Evolutionary conservation across 2,329 filamentous ascomycete species (phyloP).

Genomic region (Fusarium guadeloupense): DNA sequence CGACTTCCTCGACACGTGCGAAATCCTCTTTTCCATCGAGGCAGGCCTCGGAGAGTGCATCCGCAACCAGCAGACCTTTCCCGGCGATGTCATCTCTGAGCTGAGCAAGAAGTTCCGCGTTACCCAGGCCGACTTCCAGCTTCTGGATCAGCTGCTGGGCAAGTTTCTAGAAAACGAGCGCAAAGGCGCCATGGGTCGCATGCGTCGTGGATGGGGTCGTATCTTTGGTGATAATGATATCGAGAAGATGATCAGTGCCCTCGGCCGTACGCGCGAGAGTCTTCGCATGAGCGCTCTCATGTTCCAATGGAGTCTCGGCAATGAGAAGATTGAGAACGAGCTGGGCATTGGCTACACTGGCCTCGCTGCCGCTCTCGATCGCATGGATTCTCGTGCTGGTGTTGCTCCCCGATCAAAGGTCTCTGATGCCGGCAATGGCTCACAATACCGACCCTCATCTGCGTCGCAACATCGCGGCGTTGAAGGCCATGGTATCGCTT

Average conservation of each 20-base stretch:
- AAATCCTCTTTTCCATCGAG: constrained; percentile 74
- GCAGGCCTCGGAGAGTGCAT: constrained; percentile 67
- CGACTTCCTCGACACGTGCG: constrained; percentile 73
- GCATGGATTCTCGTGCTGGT: constrained; percentile 43
- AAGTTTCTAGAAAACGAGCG: constrained; percentile 70
- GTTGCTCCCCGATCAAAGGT: constrained; percentile 31
- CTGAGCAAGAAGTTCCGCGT: constrained; percentile 71
- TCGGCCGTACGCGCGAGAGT: constrained; percentile 67
- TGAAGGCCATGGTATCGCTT: constrained; percentile 23
- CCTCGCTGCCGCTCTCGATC: constrained; percentile 70
- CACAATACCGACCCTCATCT: constrained; percentile 39
- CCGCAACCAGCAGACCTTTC: constrained; percentile 62
- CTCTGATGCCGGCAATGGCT: constrained; percentile 21
- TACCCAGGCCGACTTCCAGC: constrained; percentile 68
- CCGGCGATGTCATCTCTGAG: constrained; percentile 69
- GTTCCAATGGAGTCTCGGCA: constrained; percentile 72
- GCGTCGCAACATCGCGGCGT: constrained; percentile 38
- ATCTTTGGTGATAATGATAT: constrained; percentile 71
- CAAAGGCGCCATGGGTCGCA: constrained; percentile 66
- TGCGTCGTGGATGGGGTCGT: constrained; percentile 70
- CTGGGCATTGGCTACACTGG: constrained; percentile 74
- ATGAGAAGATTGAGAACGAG: constrained; percentile 65
- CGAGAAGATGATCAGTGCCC: constrained; percentile 65
- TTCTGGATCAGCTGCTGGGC: constrained; percentile 69
- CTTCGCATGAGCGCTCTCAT: constrained; percentile 71